These are phyloP conservation scores for Tylopilus sp. DNA, from an alignment of 1,284 basidiomycete genomes.

Conservation along the genomic window DNA sequence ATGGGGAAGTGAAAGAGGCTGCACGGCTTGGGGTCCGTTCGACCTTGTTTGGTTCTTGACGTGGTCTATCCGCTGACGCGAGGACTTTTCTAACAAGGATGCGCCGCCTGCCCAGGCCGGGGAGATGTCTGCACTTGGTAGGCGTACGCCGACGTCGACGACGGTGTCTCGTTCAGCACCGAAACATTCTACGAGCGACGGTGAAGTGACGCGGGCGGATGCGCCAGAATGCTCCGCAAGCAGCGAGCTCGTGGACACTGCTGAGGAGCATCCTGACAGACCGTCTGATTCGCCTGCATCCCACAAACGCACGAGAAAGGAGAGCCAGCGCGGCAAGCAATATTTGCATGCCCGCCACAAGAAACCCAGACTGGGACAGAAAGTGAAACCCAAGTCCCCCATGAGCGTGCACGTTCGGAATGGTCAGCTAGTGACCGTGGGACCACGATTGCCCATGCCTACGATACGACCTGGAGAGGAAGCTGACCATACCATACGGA, in stretches of 20 bases:
- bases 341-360: background rate
- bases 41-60: background rate
- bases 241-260: background rate
- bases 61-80: conserved; percentile 1
- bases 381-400: background rate
- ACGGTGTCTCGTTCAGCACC: background rate
- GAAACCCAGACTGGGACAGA: background rate
- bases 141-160: background rate
- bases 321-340: background rate
- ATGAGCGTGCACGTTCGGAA: conserved; percentile 17
- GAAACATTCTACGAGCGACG: background rate
- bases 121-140: background rate
- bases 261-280: background rate
- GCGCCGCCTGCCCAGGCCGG: background rate
- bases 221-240: too few relatives aligned
- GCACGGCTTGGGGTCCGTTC: background rate
- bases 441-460: background rate
- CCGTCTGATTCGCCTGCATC: background rate
- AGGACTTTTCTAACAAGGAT: conserved; percentile 2
- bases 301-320: conserved; percentile 7
- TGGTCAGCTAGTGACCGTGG: conserved; percentile 18
- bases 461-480: background rate
- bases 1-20: background rate
- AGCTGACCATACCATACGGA: background rate
- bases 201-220: background rate